Conservation (phyloP, 1,284 basidiomycete species). For the Tilletia caries region DNA sequence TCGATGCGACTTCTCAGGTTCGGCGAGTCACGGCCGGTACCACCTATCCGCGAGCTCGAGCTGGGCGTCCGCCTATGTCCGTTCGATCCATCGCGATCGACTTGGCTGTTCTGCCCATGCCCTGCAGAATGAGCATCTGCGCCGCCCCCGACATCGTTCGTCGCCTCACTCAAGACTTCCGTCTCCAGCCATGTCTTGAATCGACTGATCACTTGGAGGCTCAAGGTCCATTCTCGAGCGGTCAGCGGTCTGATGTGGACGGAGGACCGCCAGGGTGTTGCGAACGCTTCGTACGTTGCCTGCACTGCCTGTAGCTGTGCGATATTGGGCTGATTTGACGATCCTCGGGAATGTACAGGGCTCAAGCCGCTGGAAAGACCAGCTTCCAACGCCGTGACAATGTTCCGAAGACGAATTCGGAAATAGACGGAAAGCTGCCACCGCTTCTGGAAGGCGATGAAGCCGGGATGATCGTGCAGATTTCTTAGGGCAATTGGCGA, state of each 20-base stretch:
- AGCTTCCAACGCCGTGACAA: conserved; percentile 59
- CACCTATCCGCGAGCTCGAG: neutral
- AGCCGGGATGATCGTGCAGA: conserved; percentile 65
- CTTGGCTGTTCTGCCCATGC: neutral
- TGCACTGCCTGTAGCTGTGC: conserved; percentile 20
- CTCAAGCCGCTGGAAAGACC: conserved; percentile 10
- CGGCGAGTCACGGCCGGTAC: neutral
- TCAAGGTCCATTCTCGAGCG: conserved; percentile 45
- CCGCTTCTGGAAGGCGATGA: conserved; percentile 70
- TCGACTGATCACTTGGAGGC: conserved; percentile 43
- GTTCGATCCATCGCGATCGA: neutral
- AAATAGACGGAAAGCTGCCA: conserved; percentile 98
- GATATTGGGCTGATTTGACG: neutral
- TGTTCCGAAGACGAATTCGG: conserved; percentile 95
- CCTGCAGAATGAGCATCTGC: neutral
- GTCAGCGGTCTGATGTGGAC: conserved; percentile 37
- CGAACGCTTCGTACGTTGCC: conserved; percentile 29
- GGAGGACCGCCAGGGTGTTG: conserved; percentile 31
- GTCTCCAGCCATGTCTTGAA: conserved; percentile 40
- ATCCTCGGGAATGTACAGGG: neutral
- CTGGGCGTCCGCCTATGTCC: neutral
- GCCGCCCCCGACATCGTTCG: neutral
- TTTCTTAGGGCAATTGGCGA: conserved; percentile 54
- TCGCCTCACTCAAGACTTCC: neutral
- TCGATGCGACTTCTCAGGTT: neutral